Conservation (phyloP, 108 stramenopile species). For the Stephanodiscus minutulus region DNA sequence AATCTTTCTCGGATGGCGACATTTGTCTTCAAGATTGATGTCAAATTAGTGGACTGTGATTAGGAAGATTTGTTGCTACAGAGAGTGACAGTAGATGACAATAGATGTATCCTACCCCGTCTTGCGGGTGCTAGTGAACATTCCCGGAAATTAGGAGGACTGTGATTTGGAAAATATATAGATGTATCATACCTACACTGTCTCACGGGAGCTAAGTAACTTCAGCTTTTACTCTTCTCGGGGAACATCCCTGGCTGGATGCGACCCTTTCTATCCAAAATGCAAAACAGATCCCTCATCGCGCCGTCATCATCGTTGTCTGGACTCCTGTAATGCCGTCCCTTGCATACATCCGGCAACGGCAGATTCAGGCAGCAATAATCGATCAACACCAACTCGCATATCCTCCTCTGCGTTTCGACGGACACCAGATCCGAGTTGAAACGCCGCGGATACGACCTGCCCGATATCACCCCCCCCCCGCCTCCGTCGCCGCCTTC, state of each 20-base stretch:
- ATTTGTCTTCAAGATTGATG: not conserved
- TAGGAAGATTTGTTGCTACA: not conserved
- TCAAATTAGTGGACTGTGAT: not conserved
- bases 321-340: slow-evolving; percentile 5
- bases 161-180: not conserved
- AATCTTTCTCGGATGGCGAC: not conserved
- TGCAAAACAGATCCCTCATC: slow-evolving; percentile 24
- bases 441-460: slow-evolving; percentile 42
- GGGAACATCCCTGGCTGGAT: slow-evolving; percentile 27
- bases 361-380: slow-evolving; percentile 46
- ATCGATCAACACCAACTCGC: slow-evolving; percentile 31
- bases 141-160: not conserved
- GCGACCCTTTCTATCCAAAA: slow-evolving; percentile 2
- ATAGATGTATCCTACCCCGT: no score
- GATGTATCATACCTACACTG: no score
- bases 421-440: slow-evolving; percentile 26
- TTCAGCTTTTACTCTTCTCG: not conserved
- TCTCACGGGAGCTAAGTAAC: no score
- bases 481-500: not conserved
- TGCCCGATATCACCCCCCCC: slow-evolving; percentile 28
- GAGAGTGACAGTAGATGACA: no score
- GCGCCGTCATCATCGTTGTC: slow-evolving; percentile 8
- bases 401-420: slow-evolving; percentile 30
- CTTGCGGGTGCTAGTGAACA: not conserved
- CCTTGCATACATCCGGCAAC: slow-evolving; percentile 33